Conservation (phyloP, 345 rosid genomes). For the Hirschfeldia incana region DNA sequence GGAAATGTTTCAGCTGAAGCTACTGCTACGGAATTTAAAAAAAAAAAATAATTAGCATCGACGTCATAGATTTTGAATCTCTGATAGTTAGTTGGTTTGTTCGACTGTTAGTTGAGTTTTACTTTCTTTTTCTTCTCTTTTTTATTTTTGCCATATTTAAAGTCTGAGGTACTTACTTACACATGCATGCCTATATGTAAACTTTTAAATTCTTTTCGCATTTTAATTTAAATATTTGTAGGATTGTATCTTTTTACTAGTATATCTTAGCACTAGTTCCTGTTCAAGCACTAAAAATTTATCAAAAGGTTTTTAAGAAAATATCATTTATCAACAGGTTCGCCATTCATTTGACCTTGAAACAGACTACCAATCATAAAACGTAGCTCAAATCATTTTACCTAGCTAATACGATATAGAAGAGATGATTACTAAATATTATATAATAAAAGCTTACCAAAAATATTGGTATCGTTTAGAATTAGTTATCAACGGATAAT, state of each 20-base stretch:
- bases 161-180: slow-evolving; percentile 8
- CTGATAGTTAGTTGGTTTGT: slow-evolving; percentile 38
- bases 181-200: not conserved
- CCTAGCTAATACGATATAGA: not conserved
- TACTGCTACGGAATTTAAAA: not conserved
- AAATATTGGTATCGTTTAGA: not conserved
- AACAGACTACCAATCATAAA: not conserved
- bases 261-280: not conserved
- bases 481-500: not conserved
- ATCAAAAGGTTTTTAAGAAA: not conserved
- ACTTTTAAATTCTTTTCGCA: not conserved
- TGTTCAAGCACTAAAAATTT: not conserved
- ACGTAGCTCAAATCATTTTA: not conserved
- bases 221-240: not conserved
- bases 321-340: not conserved
- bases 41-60: not conserved
- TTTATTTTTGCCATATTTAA: not conserved
- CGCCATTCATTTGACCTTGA: not conserved
- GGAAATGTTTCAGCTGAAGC: slow-evolving; percentile 28
- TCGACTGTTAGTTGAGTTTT: slow-evolving; percentile 18
- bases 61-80: slow-evolving; percentile 6
- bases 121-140: not conserved
- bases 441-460: not conserved
- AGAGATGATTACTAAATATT: not conserved
- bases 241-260: not conserved